Conservation (phyloP, 192 early-diverging fungal genomes). For the Pilobolus umbonatus region DNA sequence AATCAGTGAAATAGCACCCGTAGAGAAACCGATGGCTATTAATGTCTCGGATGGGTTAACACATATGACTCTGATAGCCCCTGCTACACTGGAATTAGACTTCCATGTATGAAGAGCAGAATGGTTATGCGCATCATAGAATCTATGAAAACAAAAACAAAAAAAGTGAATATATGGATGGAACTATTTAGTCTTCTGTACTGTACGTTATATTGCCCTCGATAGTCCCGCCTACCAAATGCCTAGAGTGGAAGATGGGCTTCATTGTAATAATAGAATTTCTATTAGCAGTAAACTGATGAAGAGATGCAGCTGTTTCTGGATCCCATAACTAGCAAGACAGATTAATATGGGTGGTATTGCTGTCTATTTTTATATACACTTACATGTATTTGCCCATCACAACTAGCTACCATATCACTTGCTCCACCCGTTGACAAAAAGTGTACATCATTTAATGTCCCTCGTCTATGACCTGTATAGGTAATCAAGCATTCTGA, state of each 20-base stretch:
- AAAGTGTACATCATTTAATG: constrained; percentile 48
- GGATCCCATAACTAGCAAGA: constrained; percentile 50
- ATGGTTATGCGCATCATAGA: constrained; percentile 36
- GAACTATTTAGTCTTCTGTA: constrained; percentile 2
- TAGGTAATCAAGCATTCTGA: constrained; percentile 50
- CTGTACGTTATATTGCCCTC: constrained; percentile 49
- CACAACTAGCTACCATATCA: constrained; percentile 52
- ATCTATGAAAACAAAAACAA: constrained; percentile 15
- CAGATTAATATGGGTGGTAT: not conserved
- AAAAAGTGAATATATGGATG: not conserved
- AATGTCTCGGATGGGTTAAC: constrained; percentile 46
- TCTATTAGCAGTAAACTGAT: constrained; percentile 46
- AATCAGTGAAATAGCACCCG: constrained; percentile 46
- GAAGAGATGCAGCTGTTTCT: constrained; percentile 42
- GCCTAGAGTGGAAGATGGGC: constrained; percentile 45
- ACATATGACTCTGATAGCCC: constrained; percentile 35
- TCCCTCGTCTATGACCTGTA: constrained; percentile 45
- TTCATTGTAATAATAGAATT: constrained; percentile 41
- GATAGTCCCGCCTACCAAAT: constrained; percentile 43
- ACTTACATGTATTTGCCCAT: constrained; percentile 56
- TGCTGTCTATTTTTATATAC: not conserved
- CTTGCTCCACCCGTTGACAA: constrained; percentile 36
- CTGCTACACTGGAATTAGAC: constrained; percentile 18
- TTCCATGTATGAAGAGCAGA: constrained; percentile 38
- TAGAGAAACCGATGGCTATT: constrained; percentile 50